phyloP scores from a whole-genome alignment of 257 asterid species.

The Solanum clarkiae region DNA sequence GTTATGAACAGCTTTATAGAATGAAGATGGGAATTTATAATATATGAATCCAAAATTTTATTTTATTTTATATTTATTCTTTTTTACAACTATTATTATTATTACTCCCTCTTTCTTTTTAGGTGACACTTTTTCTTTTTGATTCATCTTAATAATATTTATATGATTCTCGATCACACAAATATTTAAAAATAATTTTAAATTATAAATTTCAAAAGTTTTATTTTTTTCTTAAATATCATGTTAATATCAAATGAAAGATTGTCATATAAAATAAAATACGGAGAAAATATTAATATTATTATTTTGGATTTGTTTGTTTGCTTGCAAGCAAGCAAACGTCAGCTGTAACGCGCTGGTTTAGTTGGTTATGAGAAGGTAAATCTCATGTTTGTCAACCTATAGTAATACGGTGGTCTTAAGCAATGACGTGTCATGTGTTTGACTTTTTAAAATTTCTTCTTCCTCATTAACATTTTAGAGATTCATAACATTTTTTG shows the following conservation, averaged over 20 bases:
- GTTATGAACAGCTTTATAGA: background rate
- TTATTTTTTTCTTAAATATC: no score
- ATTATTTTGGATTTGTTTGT: background rate
- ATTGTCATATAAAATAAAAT: no score
- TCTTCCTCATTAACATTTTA: background rate
- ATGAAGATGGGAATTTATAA: background rate
- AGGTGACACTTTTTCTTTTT: background rate
- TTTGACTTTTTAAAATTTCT: background rate
- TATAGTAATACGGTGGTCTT: background rate
- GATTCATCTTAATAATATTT: no score
- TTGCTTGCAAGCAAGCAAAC: background rate
- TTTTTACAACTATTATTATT: no score
- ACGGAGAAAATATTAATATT: no score
- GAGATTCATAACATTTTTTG: no score
- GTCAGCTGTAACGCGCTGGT: background rate
- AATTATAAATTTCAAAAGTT: no score
- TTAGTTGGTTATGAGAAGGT: background rate
- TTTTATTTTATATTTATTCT: no score
- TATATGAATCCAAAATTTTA: background rate
- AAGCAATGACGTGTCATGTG: background rate
- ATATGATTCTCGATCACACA: accelerated
- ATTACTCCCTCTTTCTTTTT: no score
- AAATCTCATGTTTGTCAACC: background rate
- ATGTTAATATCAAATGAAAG: no score
- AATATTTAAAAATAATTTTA: no score